A percentile compares a stretch with the other conserved stretches of the same genome.
These are phyloP conservation scores for Sicyos edulis DNA, from an alignment of 306 rosid genomes.

Conservation along the genomic window DNA sequence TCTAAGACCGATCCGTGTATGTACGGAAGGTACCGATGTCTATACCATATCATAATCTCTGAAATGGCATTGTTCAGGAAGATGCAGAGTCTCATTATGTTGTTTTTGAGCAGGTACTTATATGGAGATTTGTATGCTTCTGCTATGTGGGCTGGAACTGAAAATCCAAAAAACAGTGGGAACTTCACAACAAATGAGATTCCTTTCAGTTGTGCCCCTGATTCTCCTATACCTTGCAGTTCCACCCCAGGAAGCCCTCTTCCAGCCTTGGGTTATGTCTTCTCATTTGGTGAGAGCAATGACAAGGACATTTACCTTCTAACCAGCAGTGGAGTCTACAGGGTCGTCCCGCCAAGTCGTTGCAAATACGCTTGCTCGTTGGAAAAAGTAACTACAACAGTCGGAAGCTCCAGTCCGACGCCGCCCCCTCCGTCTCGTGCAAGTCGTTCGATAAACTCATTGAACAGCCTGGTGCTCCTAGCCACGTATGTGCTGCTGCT, in stretches of 20 bases:
- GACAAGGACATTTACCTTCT: slow-evolving; percentile 58
- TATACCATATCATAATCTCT: not conserved
- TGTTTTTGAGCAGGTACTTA: slow-evolving; percentile 50
- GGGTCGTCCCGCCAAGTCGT: slow-evolving; percentile 72
- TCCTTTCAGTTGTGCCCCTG: slow-evolving; percentile 59
- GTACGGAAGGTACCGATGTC: slow-evolving; percentile 66
- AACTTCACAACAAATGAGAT: slow-evolving; percentile 48
- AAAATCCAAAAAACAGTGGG: slow-evolving; percentile 69
- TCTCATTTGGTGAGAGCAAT: slow-evolving; percentile 78
- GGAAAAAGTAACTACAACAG: slow-evolving; percentile 45
- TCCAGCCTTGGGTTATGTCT: slow-evolving; percentile 57
- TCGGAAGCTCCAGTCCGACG: slow-evolving; percentile 26
- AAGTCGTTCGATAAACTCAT: slow-evolving; percentile 22
- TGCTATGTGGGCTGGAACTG: slow-evolving; percentile 66
- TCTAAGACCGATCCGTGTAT: slow-evolving; percentile 83
- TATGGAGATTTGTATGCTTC: slow-evolving; percentile 70
- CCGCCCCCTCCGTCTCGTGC: slow-evolving; percentile 31
- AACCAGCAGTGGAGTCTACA: slow-evolving; percentile 61
- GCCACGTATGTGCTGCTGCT: not conserved
- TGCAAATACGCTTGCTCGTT: slow-evolving; percentile 56
- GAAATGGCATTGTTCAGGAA: not conserved
- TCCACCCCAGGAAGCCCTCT: slow-evolving; percentile 46
- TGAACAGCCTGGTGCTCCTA: slow-evolving; percentile 20
- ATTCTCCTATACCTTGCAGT: slow-evolving; percentile 58
- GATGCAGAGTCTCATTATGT: not conserved